Evolutionary conservation across 2,329 filamentous ascomycete species (phyloP), one percentile per base, ranked within the genome.

Genomic region (Colletotrichum noveboracense): DNA sequence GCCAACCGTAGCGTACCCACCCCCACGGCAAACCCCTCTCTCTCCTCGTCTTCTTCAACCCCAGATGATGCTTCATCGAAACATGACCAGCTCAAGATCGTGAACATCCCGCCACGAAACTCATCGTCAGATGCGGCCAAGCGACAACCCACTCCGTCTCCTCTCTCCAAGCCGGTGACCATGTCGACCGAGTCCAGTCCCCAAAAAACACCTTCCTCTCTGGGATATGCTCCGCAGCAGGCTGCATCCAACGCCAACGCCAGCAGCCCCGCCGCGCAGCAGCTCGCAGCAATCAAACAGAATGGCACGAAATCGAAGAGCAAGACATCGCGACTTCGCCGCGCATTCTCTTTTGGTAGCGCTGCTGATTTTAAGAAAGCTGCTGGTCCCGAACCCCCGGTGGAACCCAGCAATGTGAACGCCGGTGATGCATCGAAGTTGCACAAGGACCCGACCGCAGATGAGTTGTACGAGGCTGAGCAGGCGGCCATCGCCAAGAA

Each of bases 331-430:
- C 91, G 96, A 78, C 88, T 99, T 75, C 92, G 97, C 71, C 91
- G 97, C 79, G 97, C 97, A 0, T 98, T 99, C 81, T 99, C 97
- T 0, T 99, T 99, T 85, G 96, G 97, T 66, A 98, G 96, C 83
- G 95, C 96, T 56, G 95, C 96, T 10, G 97, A 99, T 82, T 92
- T 99, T 64, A 91, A 94, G 77, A 94, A 94, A 81, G 94, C 93
- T 14, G 93, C 92, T 13, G 92, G 83, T 65, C 66, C 77, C 43
- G 86, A 85, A 67, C 76, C 82, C n/a, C 62, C 67, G 9, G 69
- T 65, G 32, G 67, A 72, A 36, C 24, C 62, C 18, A 56, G 26
- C 56, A 58, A 48, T 73, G 76, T 79, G 43, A 52, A 52, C 24
- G 80, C 83, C 36, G 78, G 80, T 24, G 81, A 85, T 64, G 79